Conservation (phyloP, 495 filamentous ascomycete genomes). For the Aspergillus egyptiacus region DNA sequence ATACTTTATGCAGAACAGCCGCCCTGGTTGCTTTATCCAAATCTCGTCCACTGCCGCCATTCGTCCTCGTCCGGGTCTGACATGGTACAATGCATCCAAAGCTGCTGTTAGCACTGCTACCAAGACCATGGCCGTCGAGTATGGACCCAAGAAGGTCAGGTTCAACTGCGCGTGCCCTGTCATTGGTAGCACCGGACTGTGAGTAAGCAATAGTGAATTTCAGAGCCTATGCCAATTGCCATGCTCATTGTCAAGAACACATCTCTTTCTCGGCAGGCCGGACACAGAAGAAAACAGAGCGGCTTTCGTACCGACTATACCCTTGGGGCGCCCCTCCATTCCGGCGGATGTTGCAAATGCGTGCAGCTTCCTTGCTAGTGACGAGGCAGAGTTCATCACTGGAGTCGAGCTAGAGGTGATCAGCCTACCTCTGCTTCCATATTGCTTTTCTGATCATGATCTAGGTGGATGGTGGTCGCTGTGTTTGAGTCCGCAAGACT, state of each 20-base stretch:
- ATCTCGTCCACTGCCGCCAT: conserved; percentile 53
- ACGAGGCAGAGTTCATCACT: conserved; percentile 59
- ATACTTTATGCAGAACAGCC: conserved; percentile 44
- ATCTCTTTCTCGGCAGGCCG: conserved; percentile 52
- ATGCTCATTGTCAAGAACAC: conserved; percentile 11
- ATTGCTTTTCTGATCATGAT: not conserved
- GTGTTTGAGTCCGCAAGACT: conserved; percentile 14
- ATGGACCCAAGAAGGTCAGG: conserved; percentile 52
- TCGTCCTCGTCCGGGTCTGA: conserved; percentile 53
- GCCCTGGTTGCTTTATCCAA: conserved; percentile 53
- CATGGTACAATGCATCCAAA: conserved; percentile 62
- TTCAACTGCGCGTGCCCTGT: conserved; percentile 58
- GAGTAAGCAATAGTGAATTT: conserved; percentile 18
- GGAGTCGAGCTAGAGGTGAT: conserved; percentile 26
- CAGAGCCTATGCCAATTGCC: no score
- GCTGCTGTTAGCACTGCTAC: conserved; percentile 52
- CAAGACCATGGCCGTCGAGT: conserved; percentile 59
- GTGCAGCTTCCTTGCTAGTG: conserved; percentile 54
- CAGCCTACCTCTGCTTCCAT: not conserved
- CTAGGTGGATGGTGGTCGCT: conserved; percentile 16
- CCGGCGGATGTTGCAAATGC: conserved; percentile 57
- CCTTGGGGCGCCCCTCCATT: conserved; percentile 52
- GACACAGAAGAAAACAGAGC: conserved; percentile 58
- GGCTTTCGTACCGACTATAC: conserved; percentile 57
- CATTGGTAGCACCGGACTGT: conserved; percentile 53